phyloP scores from a whole-genome alignment of 176 grass and related monocot species.

The Olyra latifolia region DNA sequence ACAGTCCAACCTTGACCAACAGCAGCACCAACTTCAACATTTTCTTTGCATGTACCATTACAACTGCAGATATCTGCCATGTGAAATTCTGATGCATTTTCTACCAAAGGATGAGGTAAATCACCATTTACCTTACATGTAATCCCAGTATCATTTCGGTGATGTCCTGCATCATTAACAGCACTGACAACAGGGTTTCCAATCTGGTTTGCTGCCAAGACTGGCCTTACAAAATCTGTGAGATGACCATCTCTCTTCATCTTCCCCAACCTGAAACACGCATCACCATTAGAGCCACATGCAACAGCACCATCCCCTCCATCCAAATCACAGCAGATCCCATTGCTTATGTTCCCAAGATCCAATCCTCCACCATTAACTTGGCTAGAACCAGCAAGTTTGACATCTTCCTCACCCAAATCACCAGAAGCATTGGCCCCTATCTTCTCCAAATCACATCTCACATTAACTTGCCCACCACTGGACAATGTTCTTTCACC shows the following conservation, averaged over 20 bases:
- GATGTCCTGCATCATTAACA: background rate
- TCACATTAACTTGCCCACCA: background rate
- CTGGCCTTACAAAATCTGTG: background rate
- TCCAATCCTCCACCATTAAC: background rate
- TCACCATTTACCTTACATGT: background rate
- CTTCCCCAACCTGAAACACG: background rate
- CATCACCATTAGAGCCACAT: background rate
- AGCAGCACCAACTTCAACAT: conserved; percentile 28
- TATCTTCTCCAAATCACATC: background rate
- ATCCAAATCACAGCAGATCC: background rate
- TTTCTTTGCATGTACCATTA: conserved; percentile 20
- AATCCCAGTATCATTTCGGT: background rate
- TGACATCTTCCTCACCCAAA: background rate
- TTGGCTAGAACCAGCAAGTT: background rate
- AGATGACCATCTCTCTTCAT: background rate
- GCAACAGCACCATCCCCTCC: background rate
- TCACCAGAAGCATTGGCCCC: background rate
- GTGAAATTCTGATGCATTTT: background rate
- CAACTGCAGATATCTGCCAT: background rate
- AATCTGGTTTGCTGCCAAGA: background rate
- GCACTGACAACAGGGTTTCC: background rate
- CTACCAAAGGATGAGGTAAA: background rate
- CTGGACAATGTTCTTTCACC: background rate
- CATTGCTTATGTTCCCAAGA: background rate
- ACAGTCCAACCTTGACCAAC: conserved; percentile 11